A percentile compares a stretch with the other conserved stretches of the same genome.
phyloP scores from a whole-genome alignment of 306 rosid genomes.

The Potentilla sterilis region DNA sequence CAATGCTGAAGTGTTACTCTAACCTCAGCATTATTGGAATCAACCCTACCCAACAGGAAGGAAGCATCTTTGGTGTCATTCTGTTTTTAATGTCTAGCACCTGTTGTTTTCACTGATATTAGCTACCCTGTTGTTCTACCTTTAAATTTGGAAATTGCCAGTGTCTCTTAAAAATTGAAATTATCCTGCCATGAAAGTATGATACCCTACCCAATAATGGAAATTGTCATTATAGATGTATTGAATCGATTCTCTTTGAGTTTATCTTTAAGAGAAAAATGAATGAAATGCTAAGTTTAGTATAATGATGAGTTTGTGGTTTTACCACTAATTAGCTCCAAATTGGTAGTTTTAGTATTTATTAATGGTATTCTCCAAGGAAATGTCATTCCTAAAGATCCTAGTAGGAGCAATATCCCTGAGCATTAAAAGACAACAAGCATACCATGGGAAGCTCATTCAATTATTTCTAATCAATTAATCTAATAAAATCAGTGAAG shows the following conservation, averaged over 20 bases:
- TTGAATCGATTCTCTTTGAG: neutral
- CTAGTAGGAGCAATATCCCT: neutral
- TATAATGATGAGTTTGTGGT: neutral
- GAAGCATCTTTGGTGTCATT: constrained; percentile 1
- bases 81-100: neutral
- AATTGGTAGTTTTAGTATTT: neutral
- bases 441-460: neutral
- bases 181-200: too few relatives aligned
- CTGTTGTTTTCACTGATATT: neutral
- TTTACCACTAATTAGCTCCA: neutral
- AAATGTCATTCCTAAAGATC: constrained; percentile 6
- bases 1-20: neutral
- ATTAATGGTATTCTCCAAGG: neutral
- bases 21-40: constrained; percentile 3
- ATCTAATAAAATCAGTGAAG: constrained; percentile 15
- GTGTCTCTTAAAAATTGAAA: neutral
- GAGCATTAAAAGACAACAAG: neutral
- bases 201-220: neutral
- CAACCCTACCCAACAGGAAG: neutral
- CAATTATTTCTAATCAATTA: constrained; percentile 11
- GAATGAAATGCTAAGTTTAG: neutral
- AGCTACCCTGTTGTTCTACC: constrained; percentile 8
- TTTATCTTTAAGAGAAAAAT: too few relatives aligned
- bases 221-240: neutral
- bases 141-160: neutral